Evolutionary conservation across 1,284 basidiomycete genomes (phyloP).

Genomic region (Pseudozyma pruni): DNA sequence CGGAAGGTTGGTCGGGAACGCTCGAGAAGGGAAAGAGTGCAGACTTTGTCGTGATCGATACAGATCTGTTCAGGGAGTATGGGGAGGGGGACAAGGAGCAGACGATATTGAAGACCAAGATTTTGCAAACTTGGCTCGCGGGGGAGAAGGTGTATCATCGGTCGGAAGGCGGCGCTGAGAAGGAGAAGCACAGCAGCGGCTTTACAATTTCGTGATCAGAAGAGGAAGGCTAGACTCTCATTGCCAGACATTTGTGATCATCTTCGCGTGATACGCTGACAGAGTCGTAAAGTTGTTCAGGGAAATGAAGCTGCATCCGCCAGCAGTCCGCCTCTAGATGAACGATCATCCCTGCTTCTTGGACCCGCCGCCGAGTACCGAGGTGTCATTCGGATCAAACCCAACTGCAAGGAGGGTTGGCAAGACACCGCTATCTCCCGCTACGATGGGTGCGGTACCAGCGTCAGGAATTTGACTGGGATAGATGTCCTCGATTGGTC

Average conservation of each 20-base stretch:
- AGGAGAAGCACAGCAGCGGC: too few species aligned
- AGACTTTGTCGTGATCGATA: constrained; percentile 49
- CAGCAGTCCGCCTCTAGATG: too few species aligned
- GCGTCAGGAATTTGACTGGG: constrained; percentile 22
- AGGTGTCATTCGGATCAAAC: constrained; percentile 27
- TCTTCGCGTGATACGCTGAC: too few species aligned
- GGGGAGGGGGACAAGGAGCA: constrained; percentile 31
- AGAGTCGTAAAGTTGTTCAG: too few species aligned
- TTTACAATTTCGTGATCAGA: too few species aligned
- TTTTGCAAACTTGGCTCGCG: constrained; percentile 45
- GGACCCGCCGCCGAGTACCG: constrained; percentile 8
- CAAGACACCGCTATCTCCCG: constrained; percentile 4
- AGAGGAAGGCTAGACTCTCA: too few species aligned
- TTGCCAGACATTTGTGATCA: too few species aligned
- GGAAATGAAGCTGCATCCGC: too few species aligned
- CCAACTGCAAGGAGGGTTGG: constrained; percentile 18
- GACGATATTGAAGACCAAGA: constrained; percentile 33
- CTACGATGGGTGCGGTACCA: neutral
- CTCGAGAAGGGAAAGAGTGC: constrained; percentile 43
- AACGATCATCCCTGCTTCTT: neutral
- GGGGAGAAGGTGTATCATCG: constrained; percentile 34
- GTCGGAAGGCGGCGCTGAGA: neutral
- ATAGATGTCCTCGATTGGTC: constrained; percentile 40
- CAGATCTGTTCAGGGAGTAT: constrained; percentile 38
- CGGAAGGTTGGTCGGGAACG: constrained; percentile 34